phyloP scores from a whole-genome alignment of 202 grass and related monocot genomes.

The Dendrocalamus latiflorus region DNA sequence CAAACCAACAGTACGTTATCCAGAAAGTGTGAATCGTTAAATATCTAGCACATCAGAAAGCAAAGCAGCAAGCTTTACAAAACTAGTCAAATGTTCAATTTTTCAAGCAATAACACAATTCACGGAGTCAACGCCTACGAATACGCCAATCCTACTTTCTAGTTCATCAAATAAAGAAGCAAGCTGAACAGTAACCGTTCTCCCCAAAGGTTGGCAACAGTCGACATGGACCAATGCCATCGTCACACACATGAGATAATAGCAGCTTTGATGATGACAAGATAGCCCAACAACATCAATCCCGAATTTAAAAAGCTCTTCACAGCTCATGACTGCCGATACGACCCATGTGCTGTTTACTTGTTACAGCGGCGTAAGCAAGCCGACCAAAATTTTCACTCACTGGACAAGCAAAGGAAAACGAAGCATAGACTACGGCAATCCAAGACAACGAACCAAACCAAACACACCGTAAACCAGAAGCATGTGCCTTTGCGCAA shows the following conservation, averaged over 20 bases:
- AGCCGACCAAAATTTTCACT: neutral
- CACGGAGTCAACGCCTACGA: neutral
- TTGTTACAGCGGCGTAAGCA: neutral
- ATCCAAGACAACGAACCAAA: slow-evolving; percentile 15
- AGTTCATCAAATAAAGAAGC: slow-evolving; percentile 29
- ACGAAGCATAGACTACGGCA: neutral
- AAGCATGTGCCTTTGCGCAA: neutral
- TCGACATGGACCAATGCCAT: slow-evolving; percentile 36
- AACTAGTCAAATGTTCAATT: neutral
- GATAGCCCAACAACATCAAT: slow-evolving; percentile 32
- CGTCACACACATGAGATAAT: slow-evolving; percentile 55
- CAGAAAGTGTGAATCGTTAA: neutral
- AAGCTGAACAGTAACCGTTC: slow-evolving; percentile 28
- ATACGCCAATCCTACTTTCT: neutral
- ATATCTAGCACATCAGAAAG: neutral
- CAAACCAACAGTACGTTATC: neutral
- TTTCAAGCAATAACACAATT: slow-evolving; percentile 5
- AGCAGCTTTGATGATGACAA: slow-evolving; percentile 51
- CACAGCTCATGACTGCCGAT: slow-evolving; percentile 1
- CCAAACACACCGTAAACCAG: slow-evolving; percentile 1
- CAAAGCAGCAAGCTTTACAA: neutral
- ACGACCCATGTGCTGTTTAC: slow-evolving; percentile 10
- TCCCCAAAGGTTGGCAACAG: slow-evolving; percentile 30
- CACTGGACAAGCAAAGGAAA: slow-evolving; percentile 8
- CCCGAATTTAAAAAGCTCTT: neutral